A percentile compares a stretch with the other conserved stretches of the same genome.
These are phyloP conservation scores for Ottelia alismoides DNA, from an alignment of 106 monocot genomes.

Conservation along the genomic window DNA sequence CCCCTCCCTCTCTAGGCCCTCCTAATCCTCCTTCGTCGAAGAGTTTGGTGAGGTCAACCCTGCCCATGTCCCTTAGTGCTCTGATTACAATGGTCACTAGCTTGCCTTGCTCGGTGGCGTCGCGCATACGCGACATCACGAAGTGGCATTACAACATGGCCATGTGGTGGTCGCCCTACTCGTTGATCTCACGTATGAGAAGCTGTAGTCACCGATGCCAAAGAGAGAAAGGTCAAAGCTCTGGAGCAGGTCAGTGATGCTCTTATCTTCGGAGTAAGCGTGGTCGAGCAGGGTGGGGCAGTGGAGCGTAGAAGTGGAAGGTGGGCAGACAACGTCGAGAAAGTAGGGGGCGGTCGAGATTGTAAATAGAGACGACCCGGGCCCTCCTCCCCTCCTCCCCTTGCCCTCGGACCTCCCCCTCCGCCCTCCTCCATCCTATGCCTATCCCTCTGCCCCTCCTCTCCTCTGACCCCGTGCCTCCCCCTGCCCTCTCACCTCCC, in stretches of 20 bases:
- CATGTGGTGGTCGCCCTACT: slow-evolving; percentile 25
- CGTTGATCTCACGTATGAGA: slow-evolving; percentile 47
- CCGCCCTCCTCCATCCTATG: no score
- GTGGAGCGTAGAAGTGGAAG: slow-evolving; percentile 31
- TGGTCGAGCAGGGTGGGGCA: slow-evolving; percentile 28
- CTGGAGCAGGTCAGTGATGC: slow-evolving; percentile 10
- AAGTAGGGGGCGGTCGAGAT: slow-evolving; percentile 27
- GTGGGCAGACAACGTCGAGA: slow-evolving; percentile 8
- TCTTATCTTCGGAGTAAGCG: slow-evolving; percentile 9
- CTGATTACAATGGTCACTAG: slow-evolving; percentile 66
- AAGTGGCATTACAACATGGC: slow-evolving; percentile 31
- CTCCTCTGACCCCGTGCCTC: no score
- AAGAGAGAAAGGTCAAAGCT: slow-evolving; percentile 22
- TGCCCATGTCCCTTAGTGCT: slow-evolving; percentile 51
- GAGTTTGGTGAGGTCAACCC: slow-evolving; percentile 50
- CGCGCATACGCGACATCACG: slow-evolving; percentile 35
- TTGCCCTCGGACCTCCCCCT: no score
- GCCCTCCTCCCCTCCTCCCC: no score
- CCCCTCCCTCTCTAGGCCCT: no score
- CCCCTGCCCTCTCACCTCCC: no score
- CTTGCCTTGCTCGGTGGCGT: slow-evolving; percentile 60
- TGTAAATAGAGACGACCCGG: slow-evolving; percentile 63
- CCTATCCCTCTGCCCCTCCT: no score
- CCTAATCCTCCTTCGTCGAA: slow-evolving; percentile 63
- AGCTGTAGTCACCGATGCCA: slow-evolving; percentile 66